Percentiles rank a stretch among this genome's conserved stretches.
phyloP scores from a whole-genome alignment of 306 rosid species.

The Heteromeles arbutifolia region DNA sequence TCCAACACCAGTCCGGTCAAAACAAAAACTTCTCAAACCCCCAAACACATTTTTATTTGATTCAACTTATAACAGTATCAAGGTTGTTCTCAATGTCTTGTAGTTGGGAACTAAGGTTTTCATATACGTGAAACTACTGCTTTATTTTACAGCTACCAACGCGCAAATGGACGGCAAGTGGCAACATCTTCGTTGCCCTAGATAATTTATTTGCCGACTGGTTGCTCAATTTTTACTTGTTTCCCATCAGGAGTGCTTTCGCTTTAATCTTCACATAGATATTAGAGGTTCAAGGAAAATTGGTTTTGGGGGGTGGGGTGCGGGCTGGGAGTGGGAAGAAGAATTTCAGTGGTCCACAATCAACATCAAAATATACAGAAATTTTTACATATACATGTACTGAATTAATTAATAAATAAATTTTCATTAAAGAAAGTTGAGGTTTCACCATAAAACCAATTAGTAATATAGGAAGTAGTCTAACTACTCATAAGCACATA shows the following conservation, averaged over 20 bases:
- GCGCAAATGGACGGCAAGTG: conserved; percentile 44
- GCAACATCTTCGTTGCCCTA: conserved; percentile 31
- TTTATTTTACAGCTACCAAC: conserved; percentile 22
- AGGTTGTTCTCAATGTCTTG: conserved; percentile 28
- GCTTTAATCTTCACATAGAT: not conserved
- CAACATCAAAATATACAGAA: no score
- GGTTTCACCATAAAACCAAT: no score
- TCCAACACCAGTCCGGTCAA: conserved; percentile 20
- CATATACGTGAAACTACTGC: not conserved
- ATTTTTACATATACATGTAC: no score
- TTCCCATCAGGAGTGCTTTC: not conserved
- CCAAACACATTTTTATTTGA: conserved; percentile 7
- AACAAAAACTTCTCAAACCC: conserved; percentile 23
- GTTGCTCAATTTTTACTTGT: not conserved
- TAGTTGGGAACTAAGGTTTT: conserved; percentile 22
- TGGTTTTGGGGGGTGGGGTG: not conserved
- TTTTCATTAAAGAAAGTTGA: no score
- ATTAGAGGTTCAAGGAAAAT: not conserved
- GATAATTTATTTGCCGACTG: not conserved
- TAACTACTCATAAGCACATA: no score
- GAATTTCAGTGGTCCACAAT: conserved; percentile 6
- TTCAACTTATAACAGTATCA: conserved; percentile 4
- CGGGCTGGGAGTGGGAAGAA: not conserved
- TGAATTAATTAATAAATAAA: no score
- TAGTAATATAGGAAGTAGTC: no score